Percentiles rank a stretch among this genome's conserved stretches.
Conservation (phyloP, 192 early-diverging fungal species). For the Coemansia sp. region DNA sequence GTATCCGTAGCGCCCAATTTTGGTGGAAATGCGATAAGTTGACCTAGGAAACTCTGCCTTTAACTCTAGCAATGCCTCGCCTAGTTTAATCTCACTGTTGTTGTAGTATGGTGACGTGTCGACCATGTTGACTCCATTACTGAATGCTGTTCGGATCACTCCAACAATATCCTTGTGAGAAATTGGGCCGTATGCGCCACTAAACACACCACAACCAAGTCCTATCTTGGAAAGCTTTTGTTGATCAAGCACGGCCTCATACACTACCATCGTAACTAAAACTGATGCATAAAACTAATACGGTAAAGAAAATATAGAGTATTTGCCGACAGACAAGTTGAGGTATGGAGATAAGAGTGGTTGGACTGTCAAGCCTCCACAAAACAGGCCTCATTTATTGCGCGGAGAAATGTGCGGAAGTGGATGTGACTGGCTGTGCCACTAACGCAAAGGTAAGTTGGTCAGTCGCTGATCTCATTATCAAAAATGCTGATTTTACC, state of each 20-base stretch:
- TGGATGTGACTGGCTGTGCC: neutral
- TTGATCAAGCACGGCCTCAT: neutral
- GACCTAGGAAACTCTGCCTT: slow-evolving; percentile 60
- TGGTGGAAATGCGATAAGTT: slow-evolving; percentile 67
- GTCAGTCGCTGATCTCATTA: neutral
- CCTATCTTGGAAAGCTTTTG: slow-evolving; percentile 8
- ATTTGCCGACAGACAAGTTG: neutral
- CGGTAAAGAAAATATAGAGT: neutral
- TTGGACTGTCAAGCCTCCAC: neutral
- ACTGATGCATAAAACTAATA: neutral
- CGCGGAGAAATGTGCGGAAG: neutral
- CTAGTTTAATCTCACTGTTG: slow-evolving; percentile 65
- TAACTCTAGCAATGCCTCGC: slow-evolving; percentile 57
- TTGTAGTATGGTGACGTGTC: slow-evolving; percentile 77
- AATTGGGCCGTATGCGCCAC: slow-evolving; percentile 40
- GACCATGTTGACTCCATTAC: slow-evolving; percentile 62
- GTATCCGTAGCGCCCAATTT: slow-evolving; percentile 72
- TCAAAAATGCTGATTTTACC: neutral
- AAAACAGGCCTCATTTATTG: neutral
- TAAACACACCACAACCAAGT: slow-evolving; percentile 47
- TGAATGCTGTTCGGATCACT: slow-evolving; percentile 32
- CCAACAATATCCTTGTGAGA: slow-evolving; percentile 4
- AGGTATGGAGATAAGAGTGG: neutral
- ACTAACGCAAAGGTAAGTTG: neutral
- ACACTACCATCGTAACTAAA: neutral